phyloP scores from a whole-genome alignment of 495 filamentous ascomycete species.

The Haplographium delicatum region DNA sequence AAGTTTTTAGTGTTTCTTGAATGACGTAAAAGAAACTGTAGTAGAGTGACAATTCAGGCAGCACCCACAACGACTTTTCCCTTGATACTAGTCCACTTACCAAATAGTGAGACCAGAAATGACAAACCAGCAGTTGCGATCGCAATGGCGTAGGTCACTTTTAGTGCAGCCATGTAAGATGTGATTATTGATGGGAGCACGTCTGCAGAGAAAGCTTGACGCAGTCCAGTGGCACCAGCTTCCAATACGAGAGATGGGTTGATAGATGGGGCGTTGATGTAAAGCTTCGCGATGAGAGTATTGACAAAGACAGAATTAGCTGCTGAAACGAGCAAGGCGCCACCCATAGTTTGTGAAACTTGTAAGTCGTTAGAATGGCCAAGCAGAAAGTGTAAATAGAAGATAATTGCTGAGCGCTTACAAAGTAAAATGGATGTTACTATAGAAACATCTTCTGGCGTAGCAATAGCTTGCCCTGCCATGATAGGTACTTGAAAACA shows the following conservation, averaged over 20 bases:
- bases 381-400: not conserved
- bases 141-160: conserved; percentile 8
- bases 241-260: conserved; percentile 32
- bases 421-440: conserved; percentile 12
- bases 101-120: not conserved
- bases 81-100: conserved; percentile 7
- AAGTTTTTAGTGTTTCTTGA: too few relatives aligned
- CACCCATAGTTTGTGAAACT: conserved; percentile 39
- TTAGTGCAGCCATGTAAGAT: conserved; percentile 10
- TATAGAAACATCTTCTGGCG: conserved; percentile 7
- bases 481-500: conserved; percentile 11
- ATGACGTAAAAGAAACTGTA: too few relatives aligned
- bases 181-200: conserved; percentile 4
- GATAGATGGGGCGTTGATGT: not conserved
- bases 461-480: conserved; percentile 1
- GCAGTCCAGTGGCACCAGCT: conserved; percentile 38
- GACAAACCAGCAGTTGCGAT: conserved; percentile 4
- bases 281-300: conserved; percentile 41
- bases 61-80: conserved; percentile 4
- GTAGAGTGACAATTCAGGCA: not conserved
- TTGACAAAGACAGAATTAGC: conserved; percentile 58
- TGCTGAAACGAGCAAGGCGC: conserved; percentile 56
- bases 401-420: conserved; percentile 21
- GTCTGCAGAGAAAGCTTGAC: not conserved
- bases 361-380: not conserved